Evolutionary conservation across 108 stramenopile species (phyloP).

Genomic region (Cyclotella cryptica): DNA sequence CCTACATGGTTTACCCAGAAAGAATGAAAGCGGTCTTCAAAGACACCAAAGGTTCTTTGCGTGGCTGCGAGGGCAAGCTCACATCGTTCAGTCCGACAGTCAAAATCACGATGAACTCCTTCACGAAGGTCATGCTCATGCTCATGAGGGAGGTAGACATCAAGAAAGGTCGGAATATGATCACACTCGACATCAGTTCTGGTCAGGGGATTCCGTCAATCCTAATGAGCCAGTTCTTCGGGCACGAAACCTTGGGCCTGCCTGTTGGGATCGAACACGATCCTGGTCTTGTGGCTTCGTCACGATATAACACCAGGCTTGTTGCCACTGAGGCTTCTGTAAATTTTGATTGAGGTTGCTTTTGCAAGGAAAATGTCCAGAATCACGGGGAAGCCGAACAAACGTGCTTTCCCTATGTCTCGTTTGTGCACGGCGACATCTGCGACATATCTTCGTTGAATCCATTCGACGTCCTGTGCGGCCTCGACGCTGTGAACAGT

Average conservation of each 20-base stretch:
- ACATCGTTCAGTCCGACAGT: neutral
- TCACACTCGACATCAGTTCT: neutral
- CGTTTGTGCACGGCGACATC: neutral
- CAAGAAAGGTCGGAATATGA: conserved; percentile 1
- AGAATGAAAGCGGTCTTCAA: neutral
- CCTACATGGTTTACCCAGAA: neutral
- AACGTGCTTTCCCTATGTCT: neutral
- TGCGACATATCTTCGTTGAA: neutral
- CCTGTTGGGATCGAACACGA: neutral
- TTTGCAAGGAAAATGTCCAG: neutral
- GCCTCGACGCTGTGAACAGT: neutral
- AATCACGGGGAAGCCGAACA: neutral
- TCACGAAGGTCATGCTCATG: neutral
- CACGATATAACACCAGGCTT: neutral
- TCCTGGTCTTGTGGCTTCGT: neutral
- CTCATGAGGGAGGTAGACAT: neutral
- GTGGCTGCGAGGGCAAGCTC: neutral
- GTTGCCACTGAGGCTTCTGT: neutral
- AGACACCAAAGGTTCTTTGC: conserved; percentile 1
- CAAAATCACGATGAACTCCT: neutral
- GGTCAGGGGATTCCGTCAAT: neutral
- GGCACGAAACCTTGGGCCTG: neutral
- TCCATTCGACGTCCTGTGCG: neutral
- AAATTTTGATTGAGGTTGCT: neutral
- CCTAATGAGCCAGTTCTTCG: neutral